Evolutionary conservation across 345 rosid genomes (phyloP).

Genomic region (Chamaenerion angustifolium): DNA sequence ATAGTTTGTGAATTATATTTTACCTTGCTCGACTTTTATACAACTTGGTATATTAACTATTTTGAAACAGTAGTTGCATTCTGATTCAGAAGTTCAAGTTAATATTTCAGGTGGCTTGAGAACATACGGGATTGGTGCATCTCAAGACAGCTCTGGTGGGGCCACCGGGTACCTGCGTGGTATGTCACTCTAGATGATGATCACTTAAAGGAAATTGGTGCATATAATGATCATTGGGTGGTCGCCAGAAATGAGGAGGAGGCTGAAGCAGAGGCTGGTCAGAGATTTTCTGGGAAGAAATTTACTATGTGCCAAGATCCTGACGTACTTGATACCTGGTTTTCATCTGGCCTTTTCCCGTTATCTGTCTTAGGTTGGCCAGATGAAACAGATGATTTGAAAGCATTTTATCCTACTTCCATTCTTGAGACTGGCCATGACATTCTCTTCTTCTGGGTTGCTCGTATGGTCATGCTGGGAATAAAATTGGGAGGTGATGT

Average conservation of each 20-base stretch:
- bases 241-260: constrained; percentile 67
- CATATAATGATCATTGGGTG: constrained; percentile 75
- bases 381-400: constrained; percentile 76
- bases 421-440: constrained; percentile 96
- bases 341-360: constrained; percentile 88
- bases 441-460: constrained; percentile 95
- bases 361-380: constrained; percentile 90
- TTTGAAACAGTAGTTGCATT: not conserved
- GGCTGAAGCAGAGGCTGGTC: constrained; percentile 43
- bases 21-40: not conserved
- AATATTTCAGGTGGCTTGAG: constrained; percentile 80
- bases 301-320: constrained; percentile 71
- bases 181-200: constrained; percentile 72
- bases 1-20: not conserved
- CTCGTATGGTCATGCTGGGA: constrained; percentile 94
- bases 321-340: constrained; percentile 98
- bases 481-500: constrained; percentile 76
- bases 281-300: constrained; percentile 54
- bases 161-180: constrained; percentile 93
- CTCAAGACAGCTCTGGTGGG: constrained; percentile 99
- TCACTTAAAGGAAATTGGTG: constrained; percentile 56
- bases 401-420: constrained; percentile 81
- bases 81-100: constrained; percentile 1
- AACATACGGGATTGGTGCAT: constrained; percentile 94
- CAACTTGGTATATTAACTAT: not conserved